Base-by-base conservation (phyloP, 352 stramenopile species). In the Pythium phragmiticola region DNA sequence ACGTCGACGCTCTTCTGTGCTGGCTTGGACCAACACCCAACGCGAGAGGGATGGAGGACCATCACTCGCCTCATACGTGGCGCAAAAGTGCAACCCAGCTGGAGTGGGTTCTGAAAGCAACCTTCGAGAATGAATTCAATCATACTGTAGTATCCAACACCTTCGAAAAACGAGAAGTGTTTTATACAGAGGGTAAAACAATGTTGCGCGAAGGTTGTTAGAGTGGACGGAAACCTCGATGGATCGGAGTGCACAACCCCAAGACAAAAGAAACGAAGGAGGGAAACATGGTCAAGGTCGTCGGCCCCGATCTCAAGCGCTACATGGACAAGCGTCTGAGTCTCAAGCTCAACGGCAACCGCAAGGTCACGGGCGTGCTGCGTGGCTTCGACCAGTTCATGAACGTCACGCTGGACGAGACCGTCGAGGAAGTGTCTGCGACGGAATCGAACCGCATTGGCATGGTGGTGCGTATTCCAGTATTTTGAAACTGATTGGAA, bases 361-460 rank as follows among this genome's bases (percentile, higher is more conserved):
- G 95, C 63, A 97, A 97, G 72, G 82, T 99, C 17, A 87, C 89
- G 41, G 96, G 96, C 33, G 88, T 95, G 48, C 74, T 99, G 53
- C 86, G 94, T 19, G 96, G 96, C 51, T 99, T 98, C 70, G 96
- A 99, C 77, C 92, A 97, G 72, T 99, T 98, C 76, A 94, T 99
- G 74, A 98, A 99, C 83, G 85, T 99, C 30, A 97, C 98, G 41
- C 71, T 99, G 48, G 95, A 99, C 60, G 89, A 98, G 62, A 92
- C 92, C 11, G 76, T 96, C 28, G 88, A 97, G 64, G 92, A 98
- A 72, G 85, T 92, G 23, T 92, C 86, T 33, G 77, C 82, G 60
- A 95, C 80, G 11, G 88, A 94, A 60, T 82, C 80, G 60, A 92
- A 93, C 71, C 84, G 83, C 52, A 95, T 98, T 53, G 94, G 94